Evolutionary conservation across 1,139 yeast genomes (phyloP), one percentile per base, ranked within the genome.

Genomic region (Arxiozyma slooffiae): DNA sequence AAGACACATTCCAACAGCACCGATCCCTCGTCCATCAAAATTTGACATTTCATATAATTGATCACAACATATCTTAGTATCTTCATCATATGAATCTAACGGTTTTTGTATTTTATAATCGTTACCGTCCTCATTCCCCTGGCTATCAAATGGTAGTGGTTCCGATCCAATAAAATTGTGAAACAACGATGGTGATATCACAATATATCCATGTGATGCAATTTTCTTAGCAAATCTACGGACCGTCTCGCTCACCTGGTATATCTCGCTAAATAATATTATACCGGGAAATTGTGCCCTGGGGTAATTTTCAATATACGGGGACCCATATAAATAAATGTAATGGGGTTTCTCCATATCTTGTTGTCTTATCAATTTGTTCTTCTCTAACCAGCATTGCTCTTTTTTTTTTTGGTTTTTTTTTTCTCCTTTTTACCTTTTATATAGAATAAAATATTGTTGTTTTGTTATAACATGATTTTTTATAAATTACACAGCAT

Each of bases 1-100:
- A 22, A 85, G 77, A 64, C 95, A 85, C 90, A 85, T 85, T 23
- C 95, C 95, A 1, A 92, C 83, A 48, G 90, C 83, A 30, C 94
- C 95, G 57, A 84, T 76, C 54, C 75, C 78, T 44, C 56, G 57
- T 44, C 92, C 92, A 56, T 78, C 82, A 64, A 86, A 85, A 3
- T 87, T 82, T 1, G 76, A 71, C 55, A 85, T 71, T 2, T 75
- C 62, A 49, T 67, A 65, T 55, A 85, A 72, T 60, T 82, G 80
- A 60, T 83, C 88, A 59, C 85, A 73, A 24, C 87, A 74, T 54
- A 85, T 69, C 47, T 69, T 72, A 60, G 77, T 80, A 66, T 85
- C 95, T 63, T 85, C 94, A 60, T 85, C 95, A 62, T 85, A 85
- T 2, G 89, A 81, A 55, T 72, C 76, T 55, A 85, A 64, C 37